Evolutionary conservation across 139 green algal genomes (phyloP).

Genomic region (Picochlorum sp.): DNA sequence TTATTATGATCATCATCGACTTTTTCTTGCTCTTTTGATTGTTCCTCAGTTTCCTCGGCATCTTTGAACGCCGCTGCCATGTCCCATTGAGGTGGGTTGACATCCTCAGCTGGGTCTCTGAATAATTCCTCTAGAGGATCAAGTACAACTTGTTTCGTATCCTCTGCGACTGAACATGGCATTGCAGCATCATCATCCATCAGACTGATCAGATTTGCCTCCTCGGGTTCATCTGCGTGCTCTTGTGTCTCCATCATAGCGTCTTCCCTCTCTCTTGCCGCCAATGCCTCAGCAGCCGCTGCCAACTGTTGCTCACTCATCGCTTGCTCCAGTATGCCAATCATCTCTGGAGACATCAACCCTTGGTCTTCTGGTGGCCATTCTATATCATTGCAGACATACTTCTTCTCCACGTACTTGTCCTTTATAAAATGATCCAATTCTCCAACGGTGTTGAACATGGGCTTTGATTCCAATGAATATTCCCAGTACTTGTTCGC

Average conservation of each 20-base stretch:
- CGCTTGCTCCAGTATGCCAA: not conserved
- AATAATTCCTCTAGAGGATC: too few species aligned
- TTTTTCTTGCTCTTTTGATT: not conserved
- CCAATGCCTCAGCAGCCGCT: not conserved
- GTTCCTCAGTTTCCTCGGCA: not conserved
- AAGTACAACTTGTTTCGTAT: too few species aligned
- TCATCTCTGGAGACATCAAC: not conserved
- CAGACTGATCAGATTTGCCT: conserved; percentile 14
- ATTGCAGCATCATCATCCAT: conserved; percentile 10
- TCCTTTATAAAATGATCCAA: conserved; percentile 39
- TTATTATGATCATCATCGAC: not conserved
- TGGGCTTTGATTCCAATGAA: conserved; percentile 25
- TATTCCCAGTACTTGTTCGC: conserved; percentile 47
- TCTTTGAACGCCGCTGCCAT: not conserved
- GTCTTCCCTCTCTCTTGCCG: not conserved
- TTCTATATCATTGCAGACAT: not conserved
- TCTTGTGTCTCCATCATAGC: not conserved
- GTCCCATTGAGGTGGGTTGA: not conserved
- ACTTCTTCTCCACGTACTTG: conserved; percentile 30
- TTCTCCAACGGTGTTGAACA: conserved; percentile 12
- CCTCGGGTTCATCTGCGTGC: not conserved
- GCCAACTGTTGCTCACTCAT: conserved; percentile 1
- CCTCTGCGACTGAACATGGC: too few species aligned
- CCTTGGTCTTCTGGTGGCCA: conserved; percentile 17
- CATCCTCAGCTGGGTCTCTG: too few species aligned